Base-by-base conservation (phyloP, 2,329 filamentous ascomycete species). In the Fusarium fujikuroi region DNA sequence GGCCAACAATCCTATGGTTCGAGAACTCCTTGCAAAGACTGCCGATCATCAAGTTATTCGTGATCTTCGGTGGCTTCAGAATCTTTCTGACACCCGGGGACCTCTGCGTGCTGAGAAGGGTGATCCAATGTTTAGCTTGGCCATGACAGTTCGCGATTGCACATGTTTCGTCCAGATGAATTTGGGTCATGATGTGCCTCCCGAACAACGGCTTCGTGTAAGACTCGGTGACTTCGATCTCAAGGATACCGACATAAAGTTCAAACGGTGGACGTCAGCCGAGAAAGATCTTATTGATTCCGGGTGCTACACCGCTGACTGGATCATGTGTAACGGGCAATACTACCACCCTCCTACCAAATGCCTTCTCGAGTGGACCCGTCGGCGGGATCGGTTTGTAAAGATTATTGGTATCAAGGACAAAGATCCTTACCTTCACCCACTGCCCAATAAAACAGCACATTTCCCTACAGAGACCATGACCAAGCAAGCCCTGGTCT, bases 81-180 rank as follows among this genome's bases (percentile, higher is more conserved):
- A 85, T 59, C 73, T 80, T 10, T 79, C 85, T 28, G 87, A 89
- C 71, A 77, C 81, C 4, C 79, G 75, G 0, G 83, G 84, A 1
- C 85, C 87, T 25, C 80, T 89, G 5, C 74, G 81, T 6, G 82
- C 84, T 14, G 79, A 84, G 52, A 79, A 79, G 4, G 77, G 80
- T 7, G 81, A 86, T 40, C 79, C 82, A 16, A 83, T 87, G 34
- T 90, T 93, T 68, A 87, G 88, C 18, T 84, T 93, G 11, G 92
- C 92, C 63, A 95, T 95, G 93, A 95, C 93, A 7, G 80, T 96
- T 73, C 86, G 93, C 56, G 93, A 96, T 83, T 95, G 93, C 80
- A 93, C 92, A 7, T 88, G 93, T 75, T 95, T 92, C 77, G 84
- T 94, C 44, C 89, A 89, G 76, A 87, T 94, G 63, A 81, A 81